Conservation (phyloP, 768 basidiomycete species). For the Pholiota microspora region DNA sequence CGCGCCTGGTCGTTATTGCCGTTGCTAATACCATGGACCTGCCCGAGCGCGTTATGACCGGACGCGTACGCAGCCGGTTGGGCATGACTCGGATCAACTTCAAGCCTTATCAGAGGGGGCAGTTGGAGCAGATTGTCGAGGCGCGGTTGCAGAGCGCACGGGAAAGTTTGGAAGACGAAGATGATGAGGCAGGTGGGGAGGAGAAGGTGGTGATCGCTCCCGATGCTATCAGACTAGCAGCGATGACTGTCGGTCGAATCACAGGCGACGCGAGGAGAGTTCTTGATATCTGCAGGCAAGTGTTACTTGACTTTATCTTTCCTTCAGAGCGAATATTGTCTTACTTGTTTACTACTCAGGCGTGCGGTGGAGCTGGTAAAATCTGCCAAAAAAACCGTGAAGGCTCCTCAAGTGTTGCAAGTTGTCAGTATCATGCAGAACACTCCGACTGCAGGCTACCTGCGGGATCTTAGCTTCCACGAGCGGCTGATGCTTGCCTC, state of each 20-base stretch:
- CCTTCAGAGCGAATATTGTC: background rate
- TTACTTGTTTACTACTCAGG: constrained; percentile 33
- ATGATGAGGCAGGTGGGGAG: constrained; percentile 40
- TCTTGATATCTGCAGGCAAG: constrained; percentile 86
- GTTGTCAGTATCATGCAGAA: constrained; percentile 88
- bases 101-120: constrained; percentile 76
- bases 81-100: constrained; percentile 94
- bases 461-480: constrained; percentile 82
- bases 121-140: constrained; percentile 84
- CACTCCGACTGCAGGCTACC: constrained; percentile 82
- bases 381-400: constrained; percentile 47
- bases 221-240: constrained; percentile 84
- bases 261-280: constrained; percentile 94
- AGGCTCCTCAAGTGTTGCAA: constrained; percentile 68
- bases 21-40: constrained; percentile 99
- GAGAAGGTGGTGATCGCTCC: constrained; percentile 48
- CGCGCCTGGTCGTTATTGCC: constrained; percentile 91
- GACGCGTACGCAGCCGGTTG: constrained; percentile 87
- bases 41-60: constrained; percentile 90
- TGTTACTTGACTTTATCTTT: constrained; percentile 7
- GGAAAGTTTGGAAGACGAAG: constrained; percentile 45
- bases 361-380: constrained; percentile 83
- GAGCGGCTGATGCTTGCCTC: constrained; percentile 88
- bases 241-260: constrained; percentile 66
- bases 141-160: constrained; percentile 67